Percentiles rank a stretch among this genome's conserved stretches.
These are phyloP conservation scores for Diaporthe nobilis DNA, from an alignment of 2,329 filamentous ascomycete genomes.

Conservation along the genomic window DNA sequence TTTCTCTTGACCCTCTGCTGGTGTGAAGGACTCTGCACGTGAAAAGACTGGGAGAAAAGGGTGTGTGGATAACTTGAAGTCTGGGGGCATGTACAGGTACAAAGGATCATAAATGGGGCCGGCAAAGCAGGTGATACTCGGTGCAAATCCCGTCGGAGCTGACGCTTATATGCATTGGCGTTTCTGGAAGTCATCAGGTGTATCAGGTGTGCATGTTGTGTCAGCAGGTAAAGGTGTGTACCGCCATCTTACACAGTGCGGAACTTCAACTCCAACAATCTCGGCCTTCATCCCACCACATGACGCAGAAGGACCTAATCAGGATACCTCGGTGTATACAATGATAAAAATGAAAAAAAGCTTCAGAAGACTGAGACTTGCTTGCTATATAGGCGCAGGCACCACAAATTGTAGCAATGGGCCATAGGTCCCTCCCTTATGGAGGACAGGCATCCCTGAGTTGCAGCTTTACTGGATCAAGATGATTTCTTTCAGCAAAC, in stretches of 20 bases:
- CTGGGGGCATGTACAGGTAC: conserved; percentile 15
- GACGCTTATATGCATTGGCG: conserved; percentile 3
- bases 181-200: conserved; percentile 12
- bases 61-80: conserved; percentile 9
- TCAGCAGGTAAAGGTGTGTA: background rate
- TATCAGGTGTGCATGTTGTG: conserved; percentile 22
- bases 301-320: background rate
- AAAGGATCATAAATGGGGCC: conserved; percentile 3
- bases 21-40: conserved; percentile 5
- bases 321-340: background rate
- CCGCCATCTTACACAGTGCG: conserved; percentile 20
- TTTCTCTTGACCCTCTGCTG: conserved; percentile 7
- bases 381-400: conserved; percentile 12
- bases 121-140: background rate
- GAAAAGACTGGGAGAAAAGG: background rate
- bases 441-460: conserved; percentile 8
- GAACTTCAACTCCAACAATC: conserved; percentile 21
- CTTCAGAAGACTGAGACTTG: background rate
- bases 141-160: background rate
- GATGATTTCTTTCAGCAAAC: conserved; percentile 11
- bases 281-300: background rate
- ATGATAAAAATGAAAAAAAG: background rate
- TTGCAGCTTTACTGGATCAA: conserved; percentile 10
- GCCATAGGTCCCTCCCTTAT: conserved; percentile 1
- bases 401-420: conserved; percentile 20